phyloP scores from a whole-genome alignment of 139 green algal species.

The Micractinium sp. region DNA sequence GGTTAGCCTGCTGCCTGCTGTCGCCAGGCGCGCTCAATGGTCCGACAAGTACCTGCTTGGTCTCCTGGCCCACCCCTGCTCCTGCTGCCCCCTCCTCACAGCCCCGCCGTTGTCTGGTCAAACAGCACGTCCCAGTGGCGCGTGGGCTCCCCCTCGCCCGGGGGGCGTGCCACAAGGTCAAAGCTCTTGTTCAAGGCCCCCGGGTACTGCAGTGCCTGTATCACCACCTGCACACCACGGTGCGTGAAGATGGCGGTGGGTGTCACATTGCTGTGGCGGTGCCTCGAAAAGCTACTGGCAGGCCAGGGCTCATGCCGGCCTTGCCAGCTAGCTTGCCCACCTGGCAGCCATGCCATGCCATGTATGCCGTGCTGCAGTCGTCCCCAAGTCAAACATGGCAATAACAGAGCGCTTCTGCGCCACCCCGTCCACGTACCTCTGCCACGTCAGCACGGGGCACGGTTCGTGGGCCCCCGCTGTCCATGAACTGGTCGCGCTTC shows the following conservation, averaged over 20 bases:
- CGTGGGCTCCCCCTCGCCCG: constrained; percentile 30
- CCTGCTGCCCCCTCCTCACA: neutral
- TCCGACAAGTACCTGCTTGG: no score
- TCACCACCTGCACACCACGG: constrained; percentile 11
- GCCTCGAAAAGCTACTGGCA: no score
- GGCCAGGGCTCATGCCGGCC: no score
- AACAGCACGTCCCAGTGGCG: constrained; percentile 1
- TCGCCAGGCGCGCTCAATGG: no score
- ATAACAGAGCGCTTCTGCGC: no score
- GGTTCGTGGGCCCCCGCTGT: neutral
- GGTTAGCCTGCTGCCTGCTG: no score
- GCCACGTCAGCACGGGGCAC: constrained; percentile 41
- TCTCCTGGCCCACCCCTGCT: neutral
- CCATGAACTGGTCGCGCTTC: constrained; percentile 51
- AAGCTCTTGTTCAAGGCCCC: constrained; percentile 55
- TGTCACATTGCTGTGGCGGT: neutral
- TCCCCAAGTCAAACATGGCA: no score
- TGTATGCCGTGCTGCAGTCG: no score
- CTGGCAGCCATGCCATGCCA: no score
- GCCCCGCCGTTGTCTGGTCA: constrained; percentile 7
- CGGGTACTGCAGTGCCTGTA: constrained; percentile 38
- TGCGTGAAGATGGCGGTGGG: no score
- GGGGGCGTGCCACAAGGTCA: constrained; percentile 41
- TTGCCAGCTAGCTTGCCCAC: no score
- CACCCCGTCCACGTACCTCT: neutral